Conservation (phyloP, 306 rosid genomes). For the Cicer cuneatum region DNA sequence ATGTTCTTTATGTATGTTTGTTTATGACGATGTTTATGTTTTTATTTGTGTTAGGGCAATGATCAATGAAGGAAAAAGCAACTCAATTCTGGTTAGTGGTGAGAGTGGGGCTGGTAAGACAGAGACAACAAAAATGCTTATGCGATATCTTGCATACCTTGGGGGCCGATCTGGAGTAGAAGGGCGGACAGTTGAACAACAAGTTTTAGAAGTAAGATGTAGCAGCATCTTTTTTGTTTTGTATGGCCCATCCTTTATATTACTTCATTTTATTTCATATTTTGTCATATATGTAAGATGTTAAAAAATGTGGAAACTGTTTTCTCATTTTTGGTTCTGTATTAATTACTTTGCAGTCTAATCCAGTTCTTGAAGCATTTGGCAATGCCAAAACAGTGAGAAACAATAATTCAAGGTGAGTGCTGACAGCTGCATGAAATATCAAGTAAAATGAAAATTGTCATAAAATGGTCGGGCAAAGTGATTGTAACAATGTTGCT, state of each 20-base stretch:
- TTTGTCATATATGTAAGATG: conserved; percentile 29
- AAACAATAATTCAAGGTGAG: conserved; percentile 98
- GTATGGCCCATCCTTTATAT: conserved; percentile 5
- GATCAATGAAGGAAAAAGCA: conserved; percentile 99
- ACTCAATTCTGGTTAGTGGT: conserved; percentile 98
- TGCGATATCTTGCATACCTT: conserved; percentile 97
- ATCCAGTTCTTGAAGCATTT: conserved; percentile 99
- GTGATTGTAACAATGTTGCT: conserved; percentile 27
- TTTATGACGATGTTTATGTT: conserved; percentile 41
- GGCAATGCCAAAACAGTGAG: conserved; percentile 99
- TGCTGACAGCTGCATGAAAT: conserved; percentile 36
- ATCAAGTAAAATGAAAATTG: conserved; percentile 31
- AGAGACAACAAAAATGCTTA: conserved; percentile 99
- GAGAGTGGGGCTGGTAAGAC: conserved; percentile 99
- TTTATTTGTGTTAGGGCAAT: conserved; percentile 68
- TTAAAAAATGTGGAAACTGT: conserved; percentile 22
- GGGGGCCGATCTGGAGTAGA: conserved; percentile 99
- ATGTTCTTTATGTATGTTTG: conserved; percentile 27
- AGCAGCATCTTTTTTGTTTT: conserved; percentile 41
- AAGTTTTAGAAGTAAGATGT: conserved; percentile 91
- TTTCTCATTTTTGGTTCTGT: conserved; percentile 47
- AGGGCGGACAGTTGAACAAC: conserved; percentile 99
- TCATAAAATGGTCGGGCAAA: conserved; percentile 26
- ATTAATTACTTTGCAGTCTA: conserved; percentile 74
- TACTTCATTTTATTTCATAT: conserved; percentile 38